Percentiles rank a stretch among this genome's conserved stretches.
phyloP scores from a whole-genome alignment of 345 rosid species.

The Lepidium aucheri region DNA sequence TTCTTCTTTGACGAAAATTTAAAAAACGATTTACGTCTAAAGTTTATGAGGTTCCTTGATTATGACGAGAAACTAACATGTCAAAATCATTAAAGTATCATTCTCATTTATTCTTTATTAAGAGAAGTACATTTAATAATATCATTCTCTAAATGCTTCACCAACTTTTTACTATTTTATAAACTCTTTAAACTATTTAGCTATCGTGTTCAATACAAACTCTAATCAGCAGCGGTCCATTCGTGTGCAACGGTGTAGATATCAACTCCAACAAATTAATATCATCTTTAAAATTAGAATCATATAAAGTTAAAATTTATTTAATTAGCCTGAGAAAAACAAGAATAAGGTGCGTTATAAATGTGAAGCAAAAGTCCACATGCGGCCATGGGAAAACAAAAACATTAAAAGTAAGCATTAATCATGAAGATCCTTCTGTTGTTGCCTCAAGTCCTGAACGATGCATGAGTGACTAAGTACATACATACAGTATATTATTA shows the following conservation, averaged over 20 bases:
- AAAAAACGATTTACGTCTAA: background rate
- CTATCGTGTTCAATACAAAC: background rate
- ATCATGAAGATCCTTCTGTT: slow-evolving; percentile 24
- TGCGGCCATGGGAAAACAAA: slow-evolving; percentile 29
- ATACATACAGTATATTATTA: too few relatives aligned
- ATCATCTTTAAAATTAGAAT: background rate
- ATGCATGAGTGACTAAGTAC: slow-evolving; percentile 6
- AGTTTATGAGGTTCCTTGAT: slow-evolving; percentile 41
- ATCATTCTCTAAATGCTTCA: background rate
- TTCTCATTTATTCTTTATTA: slow-evolving; percentile 8
- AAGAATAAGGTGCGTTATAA: slow-evolving; percentile 1
- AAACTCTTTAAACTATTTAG: background rate
- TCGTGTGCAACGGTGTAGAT: background rate
- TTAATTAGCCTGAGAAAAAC: background rate
- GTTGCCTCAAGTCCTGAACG: background rate
- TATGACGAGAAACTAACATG: slow-evolving; percentile 69
- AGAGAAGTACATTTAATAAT: slow-evolving; percentile 10
- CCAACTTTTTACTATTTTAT: slow-evolving; percentile 16
- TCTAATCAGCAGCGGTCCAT: background rate
- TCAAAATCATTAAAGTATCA: slow-evolving; percentile 16
- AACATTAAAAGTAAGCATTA: slow-evolving; percentile 18
- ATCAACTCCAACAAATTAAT: background rate
- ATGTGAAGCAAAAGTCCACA: slow-evolving; percentile 42
- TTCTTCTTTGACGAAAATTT: background rate
- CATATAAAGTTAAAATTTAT: background rate